Base-by-base conservation (phyloP, 129 eudicot genomes). In the Flaveria trinervia region DNA sequence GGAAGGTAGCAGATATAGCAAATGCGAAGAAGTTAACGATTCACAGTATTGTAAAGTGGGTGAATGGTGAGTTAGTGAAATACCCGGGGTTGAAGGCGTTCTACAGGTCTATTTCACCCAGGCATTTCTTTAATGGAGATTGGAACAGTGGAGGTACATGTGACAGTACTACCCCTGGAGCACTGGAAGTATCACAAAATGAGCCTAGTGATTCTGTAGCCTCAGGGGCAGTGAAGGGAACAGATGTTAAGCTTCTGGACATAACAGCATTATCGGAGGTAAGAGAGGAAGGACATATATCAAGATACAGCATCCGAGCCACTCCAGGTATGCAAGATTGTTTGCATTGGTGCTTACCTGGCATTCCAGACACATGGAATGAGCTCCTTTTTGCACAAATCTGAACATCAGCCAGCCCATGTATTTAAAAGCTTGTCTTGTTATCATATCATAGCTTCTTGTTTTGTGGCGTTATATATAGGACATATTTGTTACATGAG, bases 81-180 rank as follows among this genome's bases (percentile, higher is more conserved):
- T 73, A 86, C 75, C 89, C 88, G 0, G 89, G 87, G 55, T 60
- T 93, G 81, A 90, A 85, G 85, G 96, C 91, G 9, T 93, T 93
- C 52, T 87, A 77, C 69, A 84, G 98, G 71, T 62, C 98, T 10
- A 86, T 93, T 73, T 90, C 98, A 30, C 98, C 98, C 0, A 79
- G 98, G 73, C 98, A 93, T 80, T 93, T 93, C 86, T 93, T 93
- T 71, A 87, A 93, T 56, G 98, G 98, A 77, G 98, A 93, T 70
- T 93, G 98, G 98, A 87, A 93, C 56, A 93, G 88, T 28, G 98
- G 98, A 7, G 98, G 98, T 51, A 90, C 96, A 20, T 93, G 98
- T 78, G 97, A 93, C 82, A 89, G 87, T 41, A 87, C 93, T 17
- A 82, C 86, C 73, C 97, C 86, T 26, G 90, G 77, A 9, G 86